A percentile compares a stretch with the other conserved stretches of the same genome.
These are phyloP conservation scores for Paratrimastix pyriformis DNA, from an alignment of 78 protist genomes.

Conservation along the genomic window DNA sequence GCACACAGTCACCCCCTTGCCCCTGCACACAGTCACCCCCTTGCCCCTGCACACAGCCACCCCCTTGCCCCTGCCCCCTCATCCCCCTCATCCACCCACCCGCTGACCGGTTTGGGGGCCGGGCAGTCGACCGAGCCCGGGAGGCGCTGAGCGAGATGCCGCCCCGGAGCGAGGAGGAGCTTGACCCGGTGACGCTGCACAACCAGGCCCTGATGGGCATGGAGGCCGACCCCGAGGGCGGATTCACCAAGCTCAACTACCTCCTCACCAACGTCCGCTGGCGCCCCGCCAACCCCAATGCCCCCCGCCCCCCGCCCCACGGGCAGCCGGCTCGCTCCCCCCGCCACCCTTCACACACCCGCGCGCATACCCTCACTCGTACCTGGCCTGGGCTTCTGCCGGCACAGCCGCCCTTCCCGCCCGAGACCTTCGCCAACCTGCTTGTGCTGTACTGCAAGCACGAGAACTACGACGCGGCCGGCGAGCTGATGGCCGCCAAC, in stretches of 20 bases:
- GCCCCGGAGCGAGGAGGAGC: conserved; percentile 60
- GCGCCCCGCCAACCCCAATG: no score
- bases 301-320: no score
- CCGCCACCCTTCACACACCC: no score
- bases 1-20: no score
- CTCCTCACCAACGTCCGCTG: conserved; percentile 36
- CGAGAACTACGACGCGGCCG: conserved; percentile 35
- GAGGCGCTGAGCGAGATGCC: conserved; percentile 71
- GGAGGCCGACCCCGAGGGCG: conserved; percentile 49
- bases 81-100: no score
- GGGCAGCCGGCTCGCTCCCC: no score
- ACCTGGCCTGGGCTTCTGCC: no score
- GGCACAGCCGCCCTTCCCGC: conserved; percentile 76
- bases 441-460: conserved; percentile 63
- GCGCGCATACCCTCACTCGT: no score
- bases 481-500: neutral
- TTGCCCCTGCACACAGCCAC: no score
- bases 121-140: conserved; percentile 37
- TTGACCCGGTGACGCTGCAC: conserved; percentile 74
- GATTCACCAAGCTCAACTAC: conserved; percentile 56
- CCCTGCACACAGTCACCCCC: no score
- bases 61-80: no score
- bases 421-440: conserved; percentile 67
- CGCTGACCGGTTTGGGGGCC: no score
- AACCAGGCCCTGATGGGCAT: conserved; percentile 65